These are phyloP conservation scores for Agastache rugosa DNA, from an alignment of 257 asterid genomes.

Conservation along the genomic window DNA sequence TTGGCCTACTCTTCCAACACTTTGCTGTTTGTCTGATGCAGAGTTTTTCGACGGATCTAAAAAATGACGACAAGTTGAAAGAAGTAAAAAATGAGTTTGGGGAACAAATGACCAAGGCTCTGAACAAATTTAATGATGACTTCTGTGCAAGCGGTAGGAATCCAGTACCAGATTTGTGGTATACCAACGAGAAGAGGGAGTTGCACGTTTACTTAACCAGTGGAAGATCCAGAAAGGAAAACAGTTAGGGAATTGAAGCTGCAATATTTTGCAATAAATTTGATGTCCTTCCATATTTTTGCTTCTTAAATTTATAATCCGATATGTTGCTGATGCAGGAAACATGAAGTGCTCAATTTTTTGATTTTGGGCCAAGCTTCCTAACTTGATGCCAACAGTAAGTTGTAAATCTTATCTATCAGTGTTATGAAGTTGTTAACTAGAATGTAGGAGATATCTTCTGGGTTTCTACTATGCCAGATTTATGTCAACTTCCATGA, in stretches of 20 bases:
- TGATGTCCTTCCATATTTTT: slow-evolving; percentile 9
- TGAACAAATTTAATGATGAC: slow-evolving; percentile 55
- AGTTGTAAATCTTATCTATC: not conserved
- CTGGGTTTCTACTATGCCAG: too few relatives aligned
- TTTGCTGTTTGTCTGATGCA: too few relatives aligned
- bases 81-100: slow-evolving; percentile 49
- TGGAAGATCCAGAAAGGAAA: slow-evolving; percentile 47
- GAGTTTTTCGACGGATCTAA: too few relatives aligned
- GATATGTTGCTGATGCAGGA: slow-evolving; percentile 21
- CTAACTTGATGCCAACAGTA: not conserved
- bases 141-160: slow-evolving; percentile 70
- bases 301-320: not conserved
- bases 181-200: slow-evolving; percentile 49
- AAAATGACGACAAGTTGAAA: slow-evolving; percentile 57
- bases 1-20: too few relatives aligned
- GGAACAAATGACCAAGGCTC: slow-evolving; percentile 48
- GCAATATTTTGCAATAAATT: not conserved
- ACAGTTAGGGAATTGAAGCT: slow-evolving; percentile 41
- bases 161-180: slow-evolving; percentile 61
- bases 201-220: slow-evolving; percentile 45
- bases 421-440: too few relatives aligned
- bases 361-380: slow-evolving; percentile 10
- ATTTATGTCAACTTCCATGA: too few relatives aligned
- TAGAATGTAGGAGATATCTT: too few relatives aligned
- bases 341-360: not conserved